Percentiles rank a stretch among this genome's conserved stretches.
These are phyloP conservation scores for Dendrobium chrysotoxum DNA, from an alignment of 106 monocot genomes.

Conservation along the genomic window DNA sequence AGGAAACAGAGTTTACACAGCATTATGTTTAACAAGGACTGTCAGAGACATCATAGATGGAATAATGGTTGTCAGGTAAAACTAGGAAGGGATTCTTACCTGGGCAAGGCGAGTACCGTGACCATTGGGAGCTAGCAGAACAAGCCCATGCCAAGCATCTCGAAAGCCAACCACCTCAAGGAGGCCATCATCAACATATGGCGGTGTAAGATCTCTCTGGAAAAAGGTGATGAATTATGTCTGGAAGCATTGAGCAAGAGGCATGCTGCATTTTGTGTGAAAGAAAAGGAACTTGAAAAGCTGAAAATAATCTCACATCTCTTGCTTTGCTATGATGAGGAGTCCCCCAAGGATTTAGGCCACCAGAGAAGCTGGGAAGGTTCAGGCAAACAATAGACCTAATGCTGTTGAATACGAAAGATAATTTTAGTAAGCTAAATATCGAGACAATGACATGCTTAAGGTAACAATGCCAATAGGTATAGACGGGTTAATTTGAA, in stretches of 20 bases:
- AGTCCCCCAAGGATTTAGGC: constrained; percentile 97
- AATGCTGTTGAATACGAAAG: constrained; percentile 42
- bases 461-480: background rate
- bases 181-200: constrained; percentile 77
- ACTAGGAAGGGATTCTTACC: constrained; percentile 14
- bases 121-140: constrained; percentile 76
- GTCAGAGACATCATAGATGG: background rate
- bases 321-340: constrained; percentile 44
- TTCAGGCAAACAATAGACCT: constrained; percentile 88
- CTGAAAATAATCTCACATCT: constrained; percentile 45
- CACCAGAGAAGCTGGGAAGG: constrained; percentile 94
- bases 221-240: background rate
- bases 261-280: background rate
- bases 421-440: background rate
- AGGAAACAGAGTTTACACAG: background rate
- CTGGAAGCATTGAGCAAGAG: background rate
- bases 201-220: constrained; percentile 56
- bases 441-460: background rate
- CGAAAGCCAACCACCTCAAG: constrained; percentile 91
- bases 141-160: constrained; percentile 97
- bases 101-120: constrained; percentile 95
- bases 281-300: background rate
- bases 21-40: background rate
- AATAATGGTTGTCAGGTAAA: background rate
- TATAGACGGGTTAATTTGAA: too few relatives aligned